Conservation (phyloP, 257 asterid species). For the Handroanthus guayacan region DNA sequence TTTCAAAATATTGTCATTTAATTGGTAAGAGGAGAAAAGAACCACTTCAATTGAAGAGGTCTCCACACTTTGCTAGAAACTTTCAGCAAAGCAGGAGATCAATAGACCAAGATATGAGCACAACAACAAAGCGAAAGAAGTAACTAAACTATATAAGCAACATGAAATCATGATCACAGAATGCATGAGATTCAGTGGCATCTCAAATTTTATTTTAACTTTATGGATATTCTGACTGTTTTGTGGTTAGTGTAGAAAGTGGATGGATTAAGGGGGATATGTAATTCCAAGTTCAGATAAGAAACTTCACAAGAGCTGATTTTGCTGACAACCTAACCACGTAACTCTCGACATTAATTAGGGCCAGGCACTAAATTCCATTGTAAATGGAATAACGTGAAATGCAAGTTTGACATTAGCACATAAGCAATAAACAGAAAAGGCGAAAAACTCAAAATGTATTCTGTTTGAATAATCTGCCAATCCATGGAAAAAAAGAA, state of each 20-base stretch:
- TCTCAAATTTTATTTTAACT: background rate
- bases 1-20: constrained; percentile 1
- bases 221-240: constrained; percentile 7
- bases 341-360: background rate
- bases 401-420: background rate
- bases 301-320: constrained; percentile 1
- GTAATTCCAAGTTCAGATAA: constrained; percentile 20
- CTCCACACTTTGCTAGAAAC: background rate
- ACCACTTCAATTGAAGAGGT: constrained; percentile 6
- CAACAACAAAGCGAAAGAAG: background rate
- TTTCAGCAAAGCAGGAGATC: constrained; percentile 11
- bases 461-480: background rate
- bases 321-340: background rate
- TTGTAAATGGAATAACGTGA: background rate
- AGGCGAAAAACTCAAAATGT: background rate
- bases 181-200: constrained; percentile 4
- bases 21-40: constrained; percentile 5
- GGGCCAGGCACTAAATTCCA: constrained; percentile 3
- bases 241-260: background rate
- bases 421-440: background rate
- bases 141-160: background rate
- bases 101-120: constrained; percentile 7
- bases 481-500: background rate
- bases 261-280: constrained; percentile 4
- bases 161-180: background rate